Base-by-base conservation (phyloP, 2,329 filamentous ascomycete species). In the Calcarisporium arbuscula region DNA sequence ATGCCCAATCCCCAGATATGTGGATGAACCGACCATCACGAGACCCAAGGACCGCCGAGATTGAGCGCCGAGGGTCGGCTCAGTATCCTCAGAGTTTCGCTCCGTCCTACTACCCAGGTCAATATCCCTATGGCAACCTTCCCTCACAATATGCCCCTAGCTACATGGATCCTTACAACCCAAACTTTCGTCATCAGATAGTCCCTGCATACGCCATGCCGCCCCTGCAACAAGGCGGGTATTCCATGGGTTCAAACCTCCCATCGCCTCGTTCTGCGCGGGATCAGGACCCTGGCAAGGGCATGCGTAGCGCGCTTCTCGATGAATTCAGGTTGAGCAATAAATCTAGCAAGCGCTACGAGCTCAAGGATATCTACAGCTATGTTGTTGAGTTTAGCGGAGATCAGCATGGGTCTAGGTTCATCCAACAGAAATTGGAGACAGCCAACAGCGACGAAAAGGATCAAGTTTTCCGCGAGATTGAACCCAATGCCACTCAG, bases 381-480 rank as follows among this genome's bases (percentile, higher is more conserved):
- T 79, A 94, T 51, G 77, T 96, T 23, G 88, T 94, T 1, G 90
- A 95, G 54, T 96, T 96, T 58, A 89, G 86, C 48, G 90, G 92
- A 12, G 92, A 98, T 53, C 92, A 96, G 56, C 83, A 94, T 48
- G 92, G 89, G 2, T 98, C 92, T 2, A 79, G 92, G 1, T 95
- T 95, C 57, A 95, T 98, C 39, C 92, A 98, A 54, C 77, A 83
- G 47, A 95, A 94, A 60, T 73, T 98, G 4, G 85, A 92, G 57
- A 83, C 79, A 2, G 92, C 92, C 36, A 95, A 94, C 55, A 95
- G 88, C 50, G 92, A 96, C 41, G 90, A 95, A 53, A 96, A 95
- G 61, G 86, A 94, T 20, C 80, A 81, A 36, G 76, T 96, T 1
- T 96, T 95, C 65, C 70, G 73, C 1, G 92, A 96, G 58, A 87